phyloP scores from a whole-genome alignment of 768 basidiomycete genomes.

The Lentinus tigrinus region DNA sequence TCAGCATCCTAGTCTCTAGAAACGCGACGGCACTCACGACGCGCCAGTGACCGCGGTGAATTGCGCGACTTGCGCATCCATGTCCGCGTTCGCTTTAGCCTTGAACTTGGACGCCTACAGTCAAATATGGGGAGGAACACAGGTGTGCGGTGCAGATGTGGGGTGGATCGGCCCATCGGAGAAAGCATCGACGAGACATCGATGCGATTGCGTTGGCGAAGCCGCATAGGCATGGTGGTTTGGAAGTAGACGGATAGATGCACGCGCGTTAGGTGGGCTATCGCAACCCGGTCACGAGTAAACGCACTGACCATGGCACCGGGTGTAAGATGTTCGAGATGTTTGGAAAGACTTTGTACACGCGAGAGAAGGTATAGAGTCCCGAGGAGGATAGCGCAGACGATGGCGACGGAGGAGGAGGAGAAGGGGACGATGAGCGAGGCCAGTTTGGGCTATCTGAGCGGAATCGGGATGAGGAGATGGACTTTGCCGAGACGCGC shows the following conservation, averaged over 20 bases:
- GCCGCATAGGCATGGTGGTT: too few relatives aligned
- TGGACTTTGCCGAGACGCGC: neutral
- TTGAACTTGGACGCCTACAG: neutral
- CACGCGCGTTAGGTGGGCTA: too few relatives aligned
- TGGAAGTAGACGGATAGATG: too few relatives aligned
- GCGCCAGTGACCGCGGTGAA: constrained; percentile 70
- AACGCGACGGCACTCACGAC: constrained; percentile 47
- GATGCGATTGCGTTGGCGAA: too few relatives aligned
- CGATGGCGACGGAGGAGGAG: neutral
- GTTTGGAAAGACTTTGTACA: neutral
- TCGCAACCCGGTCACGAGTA: too few relatives aligned
- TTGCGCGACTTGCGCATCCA: constrained; percentile 51
- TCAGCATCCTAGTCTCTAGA: neutral
- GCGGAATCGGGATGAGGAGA: neutral
- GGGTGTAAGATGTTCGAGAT: neutral
- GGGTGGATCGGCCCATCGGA: neutral
- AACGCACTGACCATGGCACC: neutral
- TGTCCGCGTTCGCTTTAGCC: constrained; percentile 14
- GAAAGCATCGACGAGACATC: too few relatives aligned
- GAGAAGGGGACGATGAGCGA: neutral
- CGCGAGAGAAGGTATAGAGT: neutral
- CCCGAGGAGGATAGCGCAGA: neutral
- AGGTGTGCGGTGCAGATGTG: neutral
- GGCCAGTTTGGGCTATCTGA: neutral
- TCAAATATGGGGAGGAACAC: neutral